Percentiles rank a stretch among this genome's conserved stretches.
phyloP scores from a whole-genome alignment of 2,329 filamentous ascomycete genomes.

The Aspergillus sp. region DNA sequence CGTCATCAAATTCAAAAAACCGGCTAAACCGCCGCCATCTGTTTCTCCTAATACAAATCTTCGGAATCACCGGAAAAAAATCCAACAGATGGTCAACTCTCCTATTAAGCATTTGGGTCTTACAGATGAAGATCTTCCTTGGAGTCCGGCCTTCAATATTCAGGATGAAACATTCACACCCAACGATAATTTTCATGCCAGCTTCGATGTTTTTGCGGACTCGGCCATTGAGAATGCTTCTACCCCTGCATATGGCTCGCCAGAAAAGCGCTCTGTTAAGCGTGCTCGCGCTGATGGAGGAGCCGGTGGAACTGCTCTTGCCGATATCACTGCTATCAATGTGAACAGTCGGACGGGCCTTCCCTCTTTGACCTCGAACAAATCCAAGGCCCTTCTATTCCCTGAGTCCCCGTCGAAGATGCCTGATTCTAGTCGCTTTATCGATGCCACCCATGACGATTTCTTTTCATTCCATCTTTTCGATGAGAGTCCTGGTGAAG shows the following conservation, averaged over 20 bases:
- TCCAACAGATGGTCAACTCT: constrained; percentile 75
- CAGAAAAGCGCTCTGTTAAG: constrained; percentile 51
- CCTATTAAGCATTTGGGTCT: constrained; percentile 52
- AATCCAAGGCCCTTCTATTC: constrained; percentile 26
- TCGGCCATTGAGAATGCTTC: constrained; percentile 33
- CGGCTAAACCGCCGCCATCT: constrained; percentile 63
- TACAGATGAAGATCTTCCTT: constrained; percentile 37
- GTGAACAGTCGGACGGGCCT: constrained; percentile 31
- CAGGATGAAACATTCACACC: constrained; percentile 40
- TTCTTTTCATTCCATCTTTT: constrained; percentile 46
- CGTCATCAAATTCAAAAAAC: constrained; percentile 72
- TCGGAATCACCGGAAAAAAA: constrained; percentile 77
- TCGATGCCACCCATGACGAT: constrained; percentile 37
- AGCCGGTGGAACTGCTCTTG: constrained; percentile 48
- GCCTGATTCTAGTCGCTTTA: constrained; percentile 25
- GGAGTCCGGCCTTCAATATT: constrained; percentile 50
- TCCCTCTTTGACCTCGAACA: constrained; percentile 30
- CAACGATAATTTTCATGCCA: constrained; percentile 40
- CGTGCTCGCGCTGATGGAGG: constrained; percentile 47
- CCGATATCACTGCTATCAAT: constrained; percentile 35
- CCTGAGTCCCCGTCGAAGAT: constrained; percentile 38
- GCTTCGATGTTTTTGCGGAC: constrained; percentile 55
- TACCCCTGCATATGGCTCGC: constrained; percentile 44
- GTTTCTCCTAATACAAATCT: constrained; percentile 92
- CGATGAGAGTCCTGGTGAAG: constrained; percentile 38